Evolutionary conservation across 257 asterid genomes (phyloP).

Genomic region (Lycium ferocissimum): DNA sequence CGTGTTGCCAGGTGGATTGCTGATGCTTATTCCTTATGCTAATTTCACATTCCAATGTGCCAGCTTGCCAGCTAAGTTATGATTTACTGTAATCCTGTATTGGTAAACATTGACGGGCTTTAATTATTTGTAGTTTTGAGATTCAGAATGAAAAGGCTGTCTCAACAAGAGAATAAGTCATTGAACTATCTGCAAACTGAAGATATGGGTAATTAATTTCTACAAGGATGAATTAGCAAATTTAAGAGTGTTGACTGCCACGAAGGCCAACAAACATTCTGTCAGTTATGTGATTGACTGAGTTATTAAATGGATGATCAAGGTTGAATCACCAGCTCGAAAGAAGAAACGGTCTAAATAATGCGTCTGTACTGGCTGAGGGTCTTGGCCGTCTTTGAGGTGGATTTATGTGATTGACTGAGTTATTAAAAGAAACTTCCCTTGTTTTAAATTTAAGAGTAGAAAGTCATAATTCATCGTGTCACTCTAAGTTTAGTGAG

Average conservation of each 20-base stretch:
- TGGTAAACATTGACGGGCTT: not conserved
- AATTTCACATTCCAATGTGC: not conserved
- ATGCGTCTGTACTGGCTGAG: not conserved
- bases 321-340: not conserved
- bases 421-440: too few relatives aligned
- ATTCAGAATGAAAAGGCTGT: not conserved
- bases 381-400: not conserved
- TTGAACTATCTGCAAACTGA: not conserved
- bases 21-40: not conserved
- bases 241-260: not conserved
- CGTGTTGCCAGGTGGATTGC: not conserved
- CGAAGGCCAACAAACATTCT: not conserved
- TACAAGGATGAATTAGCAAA: not conserved
- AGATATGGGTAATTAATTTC: not conserved
- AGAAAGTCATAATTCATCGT: too few relatives aligned
- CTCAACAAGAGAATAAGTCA: not conserved
- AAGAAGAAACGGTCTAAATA: constrained; percentile 15
- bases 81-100: not conserved
- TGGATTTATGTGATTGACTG: too few relatives aligned
- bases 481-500: too few relatives aligned
- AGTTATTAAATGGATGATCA: constrained; percentile 18
- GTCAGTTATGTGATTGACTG: not conserved
- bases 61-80: not conserved
- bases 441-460: too few relatives aligned
- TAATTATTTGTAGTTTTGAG: not conserved